These are phyloP conservation scores for Talaromyces sp. DNA, from an alignment of 2,329 filamentous ascomycete species.

Conservation along the genomic window DNA sequence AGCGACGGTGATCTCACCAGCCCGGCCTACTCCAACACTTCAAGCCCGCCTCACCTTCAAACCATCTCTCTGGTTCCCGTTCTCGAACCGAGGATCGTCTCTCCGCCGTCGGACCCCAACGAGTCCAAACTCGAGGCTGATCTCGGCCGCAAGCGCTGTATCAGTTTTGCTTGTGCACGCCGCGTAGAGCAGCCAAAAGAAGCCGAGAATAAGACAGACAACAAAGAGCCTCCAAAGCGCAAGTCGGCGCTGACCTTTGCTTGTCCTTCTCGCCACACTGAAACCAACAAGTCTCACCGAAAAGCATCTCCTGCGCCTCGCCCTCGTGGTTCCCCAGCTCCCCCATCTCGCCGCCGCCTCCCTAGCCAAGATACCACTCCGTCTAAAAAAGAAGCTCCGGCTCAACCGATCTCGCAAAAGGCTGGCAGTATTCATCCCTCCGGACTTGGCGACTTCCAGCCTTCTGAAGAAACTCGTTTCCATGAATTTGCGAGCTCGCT, in stretches of 20 bases:
- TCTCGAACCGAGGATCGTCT: conserved; percentile 14
- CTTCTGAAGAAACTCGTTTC: conserved; percentile 52
- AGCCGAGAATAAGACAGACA: conserved; percentile 15
- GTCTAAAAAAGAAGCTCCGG: conserved; percentile 10
- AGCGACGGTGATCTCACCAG: conserved; percentile 90
- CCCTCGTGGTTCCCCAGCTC: conserved; percentile 36
- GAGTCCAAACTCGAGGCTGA: conserved; percentile 59
- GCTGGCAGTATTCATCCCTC: conserved; percentile 27
- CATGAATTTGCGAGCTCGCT: conserved; percentile 87
- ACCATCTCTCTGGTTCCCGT: conserved; percentile 14
- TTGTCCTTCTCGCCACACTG: conserved; percentile 35
- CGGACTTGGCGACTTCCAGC: conserved; percentile 35
- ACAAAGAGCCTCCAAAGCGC: conserved; percentile 32
- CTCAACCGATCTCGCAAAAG: conserved; percentile 10
- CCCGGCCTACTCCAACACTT: conserved; percentile 78
- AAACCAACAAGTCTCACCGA: conserved; percentile 18
- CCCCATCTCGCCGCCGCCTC: conserved; percentile 26
- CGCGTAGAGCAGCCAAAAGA: conserved; percentile 48
- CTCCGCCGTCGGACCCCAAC: conserved; percentile 29
- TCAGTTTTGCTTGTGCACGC: conserved; percentile 81
- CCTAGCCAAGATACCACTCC: conserved; percentile 5
- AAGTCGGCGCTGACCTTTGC: conserved; percentile 43
- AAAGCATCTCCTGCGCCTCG: conserved; percentile 21
- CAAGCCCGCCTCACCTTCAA: conserved; percentile 70
- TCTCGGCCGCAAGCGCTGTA: conserved; percentile 75